phyloP scores from a whole-genome alignment of 1,284 basidiomycete genomes.

The Microbotryum intermedium region DNA sequence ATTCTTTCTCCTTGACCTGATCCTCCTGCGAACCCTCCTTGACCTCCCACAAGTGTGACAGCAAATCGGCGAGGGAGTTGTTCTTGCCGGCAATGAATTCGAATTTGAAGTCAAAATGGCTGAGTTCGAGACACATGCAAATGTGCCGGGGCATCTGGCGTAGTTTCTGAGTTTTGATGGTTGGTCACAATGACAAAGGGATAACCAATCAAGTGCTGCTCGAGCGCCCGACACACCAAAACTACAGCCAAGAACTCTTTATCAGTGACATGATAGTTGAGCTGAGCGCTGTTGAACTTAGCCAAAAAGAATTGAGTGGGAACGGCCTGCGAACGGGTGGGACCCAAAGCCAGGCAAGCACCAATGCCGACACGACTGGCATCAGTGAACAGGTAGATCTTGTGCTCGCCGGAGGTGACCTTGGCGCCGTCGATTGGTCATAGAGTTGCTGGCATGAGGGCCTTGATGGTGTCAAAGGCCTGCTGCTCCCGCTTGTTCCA shows the following conservation, averaged over 20 bases:
- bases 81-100: conserved; percentile 5
- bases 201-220: conserved; percentile 11
- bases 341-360: conserved; percentile 39
- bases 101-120: conserved; percentile 8
- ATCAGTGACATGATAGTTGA: conserved; percentile 10
- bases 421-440: conserved; percentile 37
- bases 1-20: conserved; percentile 28
- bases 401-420: conserved; percentile 25
- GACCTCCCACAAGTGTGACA: conserved; percentile 8
- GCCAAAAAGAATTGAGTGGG: conserved; percentile 18
- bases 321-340: neutral
- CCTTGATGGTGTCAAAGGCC: conserved; percentile 41
- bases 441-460: conserved; percentile 31
- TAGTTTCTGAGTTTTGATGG: conserved; percentile 1
- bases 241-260: conserved; percentile 17
- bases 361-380: conserved; percentile 42
- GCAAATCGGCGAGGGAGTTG: conserved; percentile 3
- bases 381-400: conserved; percentile 46
- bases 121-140: conserved; percentile 8
- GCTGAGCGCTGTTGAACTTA: conserved; percentile 21
- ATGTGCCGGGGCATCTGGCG: conserved; percentile 2
- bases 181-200: conserved; percentile 12
- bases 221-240: neutral
- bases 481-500: neutral
- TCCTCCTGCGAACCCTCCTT: no score